These are phyloP conservation scores for Dendrocalamus sinicus DNA, from an alignment of 176 grass and related monocot species.

Conservation along the genomic window DNA sequence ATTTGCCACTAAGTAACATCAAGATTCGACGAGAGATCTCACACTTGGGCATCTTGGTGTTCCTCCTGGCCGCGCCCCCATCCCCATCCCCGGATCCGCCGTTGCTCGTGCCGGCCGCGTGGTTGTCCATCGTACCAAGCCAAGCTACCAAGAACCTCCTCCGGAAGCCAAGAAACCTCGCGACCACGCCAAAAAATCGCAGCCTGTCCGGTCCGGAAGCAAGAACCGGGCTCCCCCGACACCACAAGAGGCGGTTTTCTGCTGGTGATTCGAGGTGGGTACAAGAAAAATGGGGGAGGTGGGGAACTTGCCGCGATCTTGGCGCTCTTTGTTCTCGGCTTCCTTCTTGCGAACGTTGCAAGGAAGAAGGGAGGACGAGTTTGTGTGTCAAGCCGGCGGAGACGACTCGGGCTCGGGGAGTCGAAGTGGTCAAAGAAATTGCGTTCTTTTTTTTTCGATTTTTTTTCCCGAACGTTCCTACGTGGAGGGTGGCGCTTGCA, in stretches of 20 bases:
- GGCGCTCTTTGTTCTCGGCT: conserved; percentile 7
- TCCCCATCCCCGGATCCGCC: conserved; percentile 54
- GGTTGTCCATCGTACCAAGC: conserved; percentile 43
- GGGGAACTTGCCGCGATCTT: conserved; percentile 30
- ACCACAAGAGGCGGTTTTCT: background rate
- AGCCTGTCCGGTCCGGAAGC: background rate
- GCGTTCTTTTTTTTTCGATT: background rate
- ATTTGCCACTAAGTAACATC: background rate
- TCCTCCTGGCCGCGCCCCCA: conserved; percentile 56
- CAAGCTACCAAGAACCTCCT: background rate
- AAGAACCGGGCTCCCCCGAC: background rate
- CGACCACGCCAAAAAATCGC: background rate
- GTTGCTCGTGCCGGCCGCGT: conserved; percentile 35
- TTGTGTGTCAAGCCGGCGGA: conserved; percentile 12
- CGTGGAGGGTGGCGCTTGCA: background rate
- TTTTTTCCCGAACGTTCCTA: background rate
- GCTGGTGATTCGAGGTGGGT: background rate
- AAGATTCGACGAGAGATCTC: conserved; percentile 53
- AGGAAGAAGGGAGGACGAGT: background rate
- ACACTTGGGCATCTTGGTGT: conserved; percentile 75
- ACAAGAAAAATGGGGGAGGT: background rate
- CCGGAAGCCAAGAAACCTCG: background rate
- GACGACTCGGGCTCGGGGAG: background rate
- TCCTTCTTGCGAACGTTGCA: conserved; percentile 26
- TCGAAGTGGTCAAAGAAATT: background rate